Base-by-base conservation (phyloP, 2,329 filamentous ascomycete genomes). In the Penicillium sp. region DNA sequence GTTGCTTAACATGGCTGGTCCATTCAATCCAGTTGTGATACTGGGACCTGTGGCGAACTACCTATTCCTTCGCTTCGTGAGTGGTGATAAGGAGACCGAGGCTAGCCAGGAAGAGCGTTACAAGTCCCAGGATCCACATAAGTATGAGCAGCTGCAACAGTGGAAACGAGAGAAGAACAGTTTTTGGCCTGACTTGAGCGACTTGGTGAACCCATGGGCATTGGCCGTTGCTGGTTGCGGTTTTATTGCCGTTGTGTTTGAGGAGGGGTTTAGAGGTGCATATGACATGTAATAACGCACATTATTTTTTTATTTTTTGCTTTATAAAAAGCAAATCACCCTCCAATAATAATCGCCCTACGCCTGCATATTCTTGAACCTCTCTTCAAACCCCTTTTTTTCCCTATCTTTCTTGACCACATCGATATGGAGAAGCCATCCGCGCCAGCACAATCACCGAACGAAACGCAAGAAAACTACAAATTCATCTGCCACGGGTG, bases 21-120 rank as follows among this genome's bases (percentile, higher is more conserved):
- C 82, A 60, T 78, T 86, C 51, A 79, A 81, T 48, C 82, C 83
- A 0, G 66, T 85, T 31, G 79, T 82, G 27, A 69, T 85, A 1
- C 72, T 86, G 2, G 84, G 83, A 0, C 81, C 83, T 0, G 47
- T 84, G 5, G 78, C 82, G 15, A 86, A 86, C 69, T 86, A 86
- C 71, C 54, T 79, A 15, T 85, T 82, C 75, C 77, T 87, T 15
- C 81, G 84, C 53, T 81, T 76, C 62, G 74, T 84, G 11, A 81
- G 83, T 9, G 84, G 84, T 8, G 83, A 85, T 65, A 80, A 78
- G 58, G 70, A 82, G 67, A 84, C 80, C 34, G 83, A 85, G 63
- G 73, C 73, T 23, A 75, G 73, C 54, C 82, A 85, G 66, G 76
- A 77, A 52, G 75, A 78, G 50, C 78, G 83, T 5, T 86, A 86